Conservation (phyloP, 73 alveolate genomes). For the Paramecium caudatum region DNA sequence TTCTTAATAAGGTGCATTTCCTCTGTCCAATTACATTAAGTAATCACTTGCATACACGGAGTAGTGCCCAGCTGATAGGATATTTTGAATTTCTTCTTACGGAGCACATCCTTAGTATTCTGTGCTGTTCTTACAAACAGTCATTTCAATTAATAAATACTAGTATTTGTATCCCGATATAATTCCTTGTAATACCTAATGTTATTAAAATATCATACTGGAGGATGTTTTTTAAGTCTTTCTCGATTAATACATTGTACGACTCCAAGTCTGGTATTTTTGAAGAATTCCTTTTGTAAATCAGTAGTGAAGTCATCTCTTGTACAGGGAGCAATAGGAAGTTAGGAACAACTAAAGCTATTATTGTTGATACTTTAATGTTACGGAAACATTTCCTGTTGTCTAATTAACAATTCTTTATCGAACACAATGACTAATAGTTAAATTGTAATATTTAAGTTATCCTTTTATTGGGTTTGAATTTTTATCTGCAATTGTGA, state of each 20-base stretch:
- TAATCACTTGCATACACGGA: conserved; percentile 33
- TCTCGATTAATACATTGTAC: conserved; percentile 12
- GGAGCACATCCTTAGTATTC: conserved; percentile 40
- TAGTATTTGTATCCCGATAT: neutral
- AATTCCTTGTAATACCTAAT: neutral
- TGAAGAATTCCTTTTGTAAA: conserved; percentile 14
- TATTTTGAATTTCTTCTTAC: neutral
- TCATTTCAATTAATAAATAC: conserved; percentile 6
- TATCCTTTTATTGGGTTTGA: neutral
- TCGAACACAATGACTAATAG: conserved; percentile 12
- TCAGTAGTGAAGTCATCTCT: neutral
- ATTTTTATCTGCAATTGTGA: conserved; percentile 8
- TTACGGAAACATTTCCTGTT: neutral
- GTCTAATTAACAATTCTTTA: neutral
- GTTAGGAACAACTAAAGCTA: neutral
- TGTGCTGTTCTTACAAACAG: neutral
- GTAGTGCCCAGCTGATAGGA: conserved; percentile 2
- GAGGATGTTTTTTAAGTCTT: neutral
- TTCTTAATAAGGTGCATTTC: neutral
- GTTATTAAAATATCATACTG: neutral
- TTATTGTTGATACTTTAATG: neutral
- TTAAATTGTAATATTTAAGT: neutral
- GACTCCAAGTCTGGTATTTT: conserved; percentile 13
- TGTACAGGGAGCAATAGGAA: conserved; percentile 3
- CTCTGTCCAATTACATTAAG: neutral